phyloP scores from a whole-genome alignment of 2,329 filamentous ascomycete genomes.

The Hypoxylon sp. region DNA sequence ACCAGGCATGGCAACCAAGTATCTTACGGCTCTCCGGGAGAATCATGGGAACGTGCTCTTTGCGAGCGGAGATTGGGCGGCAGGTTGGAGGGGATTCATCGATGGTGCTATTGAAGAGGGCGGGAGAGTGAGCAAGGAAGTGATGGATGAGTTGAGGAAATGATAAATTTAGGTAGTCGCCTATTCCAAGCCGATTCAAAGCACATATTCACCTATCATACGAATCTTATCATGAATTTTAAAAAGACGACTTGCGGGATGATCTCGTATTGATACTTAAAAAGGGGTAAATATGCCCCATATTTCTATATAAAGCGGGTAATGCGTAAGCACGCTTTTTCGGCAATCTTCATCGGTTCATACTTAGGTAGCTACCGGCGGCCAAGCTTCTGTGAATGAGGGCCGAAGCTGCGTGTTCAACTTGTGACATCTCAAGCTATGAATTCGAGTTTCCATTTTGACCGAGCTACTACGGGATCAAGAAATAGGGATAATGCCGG shows the following conservation, averaged over 20 bases:
- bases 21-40: conserved; percentile 54
- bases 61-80: conserved; percentile 60
- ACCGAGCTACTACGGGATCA: not conserved
- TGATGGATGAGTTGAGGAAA: conserved; percentile 19
- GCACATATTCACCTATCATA: not conserved
- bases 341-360: conserved; percentile 5
- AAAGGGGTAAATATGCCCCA: conserved; percentile 18
- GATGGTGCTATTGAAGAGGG: conserved; percentile 61
- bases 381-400: conserved; percentile 8
- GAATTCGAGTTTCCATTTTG: not conserved
- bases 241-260: not conserved
- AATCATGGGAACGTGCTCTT: conserved; percentile 58
- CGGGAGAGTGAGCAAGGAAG: conserved; percentile 46
- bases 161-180: not conserved
- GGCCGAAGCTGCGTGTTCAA: not conserved
- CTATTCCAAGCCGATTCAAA: not conserved
- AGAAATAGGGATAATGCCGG: conserved; percentile 1
- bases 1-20: conserved; percentile 52
- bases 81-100: conserved; percentile 61
- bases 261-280: conserved; percentile 3
- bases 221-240: not conserved
- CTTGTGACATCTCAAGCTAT: conserved; percentile 4
- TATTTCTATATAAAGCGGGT: conserved; percentile 20
- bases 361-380: conserved; percentile 2
- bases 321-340: conserved; percentile 1